phyloP scores from a whole-genome alignment of 202 grass and related monocot species.

The Carex arenaria region DNA sequence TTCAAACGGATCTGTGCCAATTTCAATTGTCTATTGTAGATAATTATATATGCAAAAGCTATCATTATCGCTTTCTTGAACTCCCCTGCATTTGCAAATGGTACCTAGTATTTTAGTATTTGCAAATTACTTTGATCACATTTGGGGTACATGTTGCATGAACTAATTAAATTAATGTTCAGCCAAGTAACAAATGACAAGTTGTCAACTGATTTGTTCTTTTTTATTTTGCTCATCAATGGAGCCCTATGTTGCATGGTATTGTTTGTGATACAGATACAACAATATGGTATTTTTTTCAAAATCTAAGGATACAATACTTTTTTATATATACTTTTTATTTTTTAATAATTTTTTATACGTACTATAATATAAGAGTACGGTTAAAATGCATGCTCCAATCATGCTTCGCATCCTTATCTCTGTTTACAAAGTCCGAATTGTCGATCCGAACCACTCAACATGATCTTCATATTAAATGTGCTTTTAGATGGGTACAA shows the following conservation, averaged over 20 bases:
- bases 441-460: no score
- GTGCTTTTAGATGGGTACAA: no score
- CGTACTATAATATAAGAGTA: background rate
- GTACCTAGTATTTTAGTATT: background rate
- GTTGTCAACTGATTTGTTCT: no score
- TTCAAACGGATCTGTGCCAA: background rate
- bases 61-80: background rate
- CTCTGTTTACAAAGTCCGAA: no score
- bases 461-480: no score
- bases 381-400: no score
- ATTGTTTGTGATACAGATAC: background rate
- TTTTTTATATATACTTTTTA: background rate
- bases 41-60: background rate
- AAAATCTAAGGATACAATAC: background rate
- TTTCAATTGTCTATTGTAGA: background rate
- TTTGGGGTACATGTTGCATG: background rate
- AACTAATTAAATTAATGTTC: no score
- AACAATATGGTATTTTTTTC: background rate
- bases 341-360: background rate
- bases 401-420: no score
- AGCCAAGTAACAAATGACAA: no score
- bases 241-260: background rate
- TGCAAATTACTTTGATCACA: background rate
- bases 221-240: no score
- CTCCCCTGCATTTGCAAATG: no score